Percentiles rank a stretch among this genome's conserved stretches.
phyloP scores from a whole-genome alignment of 164 flowering plant species.

The Vitis riparia region DNA sequence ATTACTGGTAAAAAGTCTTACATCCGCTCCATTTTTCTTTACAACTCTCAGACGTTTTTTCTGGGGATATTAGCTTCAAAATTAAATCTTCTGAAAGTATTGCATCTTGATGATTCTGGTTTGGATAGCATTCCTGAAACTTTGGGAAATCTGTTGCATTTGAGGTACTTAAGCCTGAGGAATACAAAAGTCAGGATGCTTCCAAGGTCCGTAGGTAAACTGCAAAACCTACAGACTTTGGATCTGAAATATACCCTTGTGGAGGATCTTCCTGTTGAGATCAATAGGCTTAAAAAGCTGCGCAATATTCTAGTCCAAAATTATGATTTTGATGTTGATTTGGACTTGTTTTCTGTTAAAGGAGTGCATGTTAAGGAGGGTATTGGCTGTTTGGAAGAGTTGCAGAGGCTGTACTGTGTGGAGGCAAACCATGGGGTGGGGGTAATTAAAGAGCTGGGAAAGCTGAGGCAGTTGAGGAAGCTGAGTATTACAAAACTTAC shows the following conservation, averaged over 20 bases:
- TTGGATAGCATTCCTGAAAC: constrained; percentile 17
- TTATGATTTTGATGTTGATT: too few relatives aligned
- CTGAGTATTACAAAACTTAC: constrained; percentile 8
- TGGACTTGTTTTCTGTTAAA: too few relatives aligned
- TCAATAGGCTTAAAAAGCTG: constrained; percentile 18
- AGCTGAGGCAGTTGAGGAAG: not conserved
- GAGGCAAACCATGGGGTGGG: not conserved
- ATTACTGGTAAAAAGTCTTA: not conserved
- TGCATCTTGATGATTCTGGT: constrained; percentile 25
- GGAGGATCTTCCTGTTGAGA: constrained; percentile 18
- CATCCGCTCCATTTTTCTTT: constrained; percentile 17
- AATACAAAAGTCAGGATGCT: constrained; percentile 21
- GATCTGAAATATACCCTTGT: constrained; percentile 28
- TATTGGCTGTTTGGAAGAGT: not conserved
- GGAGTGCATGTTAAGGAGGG: not conserved
- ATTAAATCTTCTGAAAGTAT: constrained; percentile 23
- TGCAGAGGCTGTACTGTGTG: constrained; percentile 12
- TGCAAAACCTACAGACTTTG: constrained; percentile 26
- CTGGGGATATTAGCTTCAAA: not conserved
- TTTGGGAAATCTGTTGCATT: constrained; percentile 16
- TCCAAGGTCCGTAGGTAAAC: constrained; percentile 31
- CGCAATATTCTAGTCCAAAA: not conserved
- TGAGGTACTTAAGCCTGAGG: constrained; percentile 26
- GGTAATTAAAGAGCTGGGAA: not conserved
- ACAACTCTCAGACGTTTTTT: not conserved